Percentiles rank a stretch among this genome's conserved stretches.
These are phyloP conservation scores for Cyberlindnera lachancei DNA, from an alignment of 805 yeast species.

Conservation along the genomic window DNA sequence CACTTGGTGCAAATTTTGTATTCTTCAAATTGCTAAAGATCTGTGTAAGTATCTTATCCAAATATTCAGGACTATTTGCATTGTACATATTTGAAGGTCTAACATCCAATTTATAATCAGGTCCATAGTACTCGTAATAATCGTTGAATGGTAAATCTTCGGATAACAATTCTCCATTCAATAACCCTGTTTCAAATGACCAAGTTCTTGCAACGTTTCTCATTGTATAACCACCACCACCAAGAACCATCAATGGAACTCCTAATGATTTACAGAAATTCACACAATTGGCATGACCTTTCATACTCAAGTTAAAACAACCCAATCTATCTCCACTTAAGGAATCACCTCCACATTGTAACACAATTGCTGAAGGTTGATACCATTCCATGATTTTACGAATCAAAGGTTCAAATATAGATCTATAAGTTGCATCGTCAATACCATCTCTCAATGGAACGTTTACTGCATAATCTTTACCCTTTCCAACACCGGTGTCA, in stretches of 20 bases:
- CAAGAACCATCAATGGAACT: conserved; percentile 86
- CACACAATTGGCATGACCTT: conserved; percentile 95
- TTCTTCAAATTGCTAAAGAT: conserved; percentile 74
- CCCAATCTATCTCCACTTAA: conserved; percentile 94
- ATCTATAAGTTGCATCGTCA: conserved; percentile 73
- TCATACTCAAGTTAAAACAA: conserved; percentile 87
- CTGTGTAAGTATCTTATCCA: conserved; percentile 74
- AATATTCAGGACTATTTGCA: conserved; percentile 88
- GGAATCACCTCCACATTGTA: conserved; percentile 98
- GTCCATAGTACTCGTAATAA: conserved; percentile 95
- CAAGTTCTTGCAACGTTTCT: conserved; percentile 93
- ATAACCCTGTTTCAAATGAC: conserved; percentile 87
- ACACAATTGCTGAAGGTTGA: conserved; percentile 93
- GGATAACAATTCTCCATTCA: conserved; percentile 72
- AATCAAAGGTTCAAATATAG: conserved; percentile 85
- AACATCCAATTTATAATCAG: conserved; percentile 91
- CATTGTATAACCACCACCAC: conserved; percentile 99
- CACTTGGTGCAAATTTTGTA: conserved; percentile 96
- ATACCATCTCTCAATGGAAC: conserved; percentile 91
- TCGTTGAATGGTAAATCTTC: conserved; percentile 70
- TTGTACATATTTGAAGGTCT: conserved; percentile 95
- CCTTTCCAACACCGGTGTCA: conserved; percentile 79
- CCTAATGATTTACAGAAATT: conserved; percentile 79
- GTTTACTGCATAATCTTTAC: conserved; percentile 76
- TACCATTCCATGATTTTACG: conserved; percentile 72